These are phyloP conservation scores for Bruguiera gymnorhiza DNA, from an alignment of 345 rosid genomes.

Conservation along the genomic window DNA sequence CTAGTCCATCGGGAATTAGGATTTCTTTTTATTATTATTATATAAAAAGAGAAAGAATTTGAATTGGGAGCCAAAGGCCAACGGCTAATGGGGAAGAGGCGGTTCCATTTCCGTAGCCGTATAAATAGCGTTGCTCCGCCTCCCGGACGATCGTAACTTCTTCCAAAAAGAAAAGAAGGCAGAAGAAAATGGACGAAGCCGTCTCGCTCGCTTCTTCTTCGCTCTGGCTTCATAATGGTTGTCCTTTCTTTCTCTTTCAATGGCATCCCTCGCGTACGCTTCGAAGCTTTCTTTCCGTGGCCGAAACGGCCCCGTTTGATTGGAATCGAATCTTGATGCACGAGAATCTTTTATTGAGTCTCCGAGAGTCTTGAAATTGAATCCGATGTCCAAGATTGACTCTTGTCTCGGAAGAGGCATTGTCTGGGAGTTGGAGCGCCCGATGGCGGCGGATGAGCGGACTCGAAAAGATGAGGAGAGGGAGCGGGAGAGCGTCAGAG, in stretches of 20 bases:
- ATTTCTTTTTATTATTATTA: too few relatives aligned
- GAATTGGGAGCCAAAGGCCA: too few relatives aligned
- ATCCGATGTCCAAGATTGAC: not conserved
- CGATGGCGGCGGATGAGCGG: conserved; percentile 26
- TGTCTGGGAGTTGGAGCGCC: conserved; percentile 20
- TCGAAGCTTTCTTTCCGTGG: conserved; percentile 13
- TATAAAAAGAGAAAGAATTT: too few relatives aligned
- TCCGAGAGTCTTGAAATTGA: conserved; percentile 10
- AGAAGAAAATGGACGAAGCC: too few relatives aligned
- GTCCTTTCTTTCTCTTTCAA: conserved; percentile 4
- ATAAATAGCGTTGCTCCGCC: too few relatives aligned
- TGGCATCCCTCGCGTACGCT: conserved; percentile 36
- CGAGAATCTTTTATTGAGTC: not conserved
- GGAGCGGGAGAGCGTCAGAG: conserved; percentile 26
- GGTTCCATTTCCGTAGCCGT: too few relatives aligned
- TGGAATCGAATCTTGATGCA: not conserved
- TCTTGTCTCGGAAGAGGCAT: conserved; percentile 7
- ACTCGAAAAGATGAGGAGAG: conserved; percentile 19
- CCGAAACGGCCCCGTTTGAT: conserved; percentile 4
- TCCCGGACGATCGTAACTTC: too few relatives aligned
- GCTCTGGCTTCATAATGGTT: not conserved
- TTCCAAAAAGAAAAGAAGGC: too few relatives aligned
- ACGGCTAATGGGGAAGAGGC: too few relatives aligned
- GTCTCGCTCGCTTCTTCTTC: too few relatives aligned
- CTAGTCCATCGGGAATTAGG: too few relatives aligned